These are phyloP conservation scores for Vitellaria paradoxa DNA, from an alignment of 179 eudicot genomes.

Conservation along the genomic window DNA sequence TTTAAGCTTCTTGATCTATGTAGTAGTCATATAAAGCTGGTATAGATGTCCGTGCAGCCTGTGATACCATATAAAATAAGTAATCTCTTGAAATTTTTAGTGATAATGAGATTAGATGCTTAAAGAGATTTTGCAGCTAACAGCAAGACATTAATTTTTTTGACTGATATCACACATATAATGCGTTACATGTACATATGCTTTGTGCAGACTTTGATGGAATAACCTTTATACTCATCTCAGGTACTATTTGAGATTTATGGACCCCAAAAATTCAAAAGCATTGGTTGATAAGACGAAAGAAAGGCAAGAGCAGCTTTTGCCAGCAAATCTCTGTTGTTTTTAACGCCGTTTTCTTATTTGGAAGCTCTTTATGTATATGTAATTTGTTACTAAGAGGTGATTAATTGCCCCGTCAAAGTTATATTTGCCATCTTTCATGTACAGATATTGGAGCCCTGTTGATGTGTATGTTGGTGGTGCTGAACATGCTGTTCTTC, in stretches of 20 bases:
- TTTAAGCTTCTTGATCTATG: not conserved
- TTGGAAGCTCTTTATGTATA: not conserved
- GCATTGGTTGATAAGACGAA: conserved; percentile 78
- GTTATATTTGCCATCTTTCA: conserved; percentile 6
- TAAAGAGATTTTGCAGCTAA: not conserved
- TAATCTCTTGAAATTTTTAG: not conserved
- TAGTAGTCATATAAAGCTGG: not conserved
- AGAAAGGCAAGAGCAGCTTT: conserved; percentile 56
- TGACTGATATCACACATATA: not conserved
- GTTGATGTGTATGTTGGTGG: conserved; percentile 99
- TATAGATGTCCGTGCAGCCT: not conserved
- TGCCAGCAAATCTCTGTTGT: conserved; percentile 3
- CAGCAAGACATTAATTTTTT: not conserved
- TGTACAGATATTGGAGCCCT: conserved; percentile 93
- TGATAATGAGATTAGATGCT: no score
- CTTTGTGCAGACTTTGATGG: not conserved
- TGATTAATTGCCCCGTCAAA: not conserved
- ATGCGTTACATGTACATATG: not conserved
- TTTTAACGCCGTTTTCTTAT: not conserved
- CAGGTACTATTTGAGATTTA: conserved; percentile 98
- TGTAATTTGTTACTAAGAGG: not conserved
- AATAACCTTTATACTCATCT: conserved; percentile 9
- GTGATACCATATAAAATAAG: not conserved
- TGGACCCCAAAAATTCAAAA: conserved; percentile 86
- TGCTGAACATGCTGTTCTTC: conserved; percentile 99